Conservation (phyloP, 23 red algal genomes). For the Pyropia haitanensis region DNA sequence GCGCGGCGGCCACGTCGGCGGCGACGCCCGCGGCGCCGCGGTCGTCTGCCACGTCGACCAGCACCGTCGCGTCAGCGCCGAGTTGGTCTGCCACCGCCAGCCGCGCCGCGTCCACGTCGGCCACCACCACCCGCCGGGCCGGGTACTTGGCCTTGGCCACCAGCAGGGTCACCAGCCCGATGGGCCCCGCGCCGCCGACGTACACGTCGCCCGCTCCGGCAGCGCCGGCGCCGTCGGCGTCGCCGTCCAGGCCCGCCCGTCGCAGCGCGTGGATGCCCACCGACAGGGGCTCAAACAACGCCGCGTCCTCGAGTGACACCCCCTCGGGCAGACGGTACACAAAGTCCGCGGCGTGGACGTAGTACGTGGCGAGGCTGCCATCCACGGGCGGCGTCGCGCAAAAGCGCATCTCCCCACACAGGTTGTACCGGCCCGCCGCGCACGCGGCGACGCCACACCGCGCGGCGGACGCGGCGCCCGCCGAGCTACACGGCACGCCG, state of each 20-base stretch:
- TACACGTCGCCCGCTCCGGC: slow-evolving; percentile 36
- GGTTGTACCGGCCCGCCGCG: slow-evolving; percentile 73
- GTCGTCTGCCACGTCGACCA: slow-evolving; percentile 27
- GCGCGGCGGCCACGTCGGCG: slow-evolving; percentile 25
- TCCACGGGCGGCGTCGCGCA: slow-evolving; percentile 73
- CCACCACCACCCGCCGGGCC: slow-evolving; percentile 19
- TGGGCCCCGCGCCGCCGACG: slow-evolving; percentile 63
- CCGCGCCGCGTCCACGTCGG: slow-evolving; percentile 52
- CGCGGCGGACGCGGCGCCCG: background rate
- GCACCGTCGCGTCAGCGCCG: slow-evolving; percentile 29
- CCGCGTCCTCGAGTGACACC: slow-evolving; percentile 70
- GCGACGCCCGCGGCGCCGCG: slow-evolving; percentile 22
- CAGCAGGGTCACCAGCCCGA: slow-evolving; percentile 62
- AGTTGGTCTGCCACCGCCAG: slow-evolving; percentile 41
- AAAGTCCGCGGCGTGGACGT: slow-evolving; percentile 61
- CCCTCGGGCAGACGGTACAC: slow-evolving; percentile 42
- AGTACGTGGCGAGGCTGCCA: slow-evolving; percentile 47
- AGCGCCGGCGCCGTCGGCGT: slow-evolving; percentile 17
- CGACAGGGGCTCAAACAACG: slow-evolving; percentile 78
- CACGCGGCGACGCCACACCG: slow-evolving; percentile 3
- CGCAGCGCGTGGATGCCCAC: slow-evolving; percentile 78
- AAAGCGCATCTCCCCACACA: slow-evolving; percentile 56
- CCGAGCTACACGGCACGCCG: slow-evolving; percentile 47
- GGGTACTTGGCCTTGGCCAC: slow-evolving; percentile 68
- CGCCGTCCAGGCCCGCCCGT: background rate